Conservation (phyloP, 352 stramenopile genomes). For the Pythium grandisporangium region DNA sequence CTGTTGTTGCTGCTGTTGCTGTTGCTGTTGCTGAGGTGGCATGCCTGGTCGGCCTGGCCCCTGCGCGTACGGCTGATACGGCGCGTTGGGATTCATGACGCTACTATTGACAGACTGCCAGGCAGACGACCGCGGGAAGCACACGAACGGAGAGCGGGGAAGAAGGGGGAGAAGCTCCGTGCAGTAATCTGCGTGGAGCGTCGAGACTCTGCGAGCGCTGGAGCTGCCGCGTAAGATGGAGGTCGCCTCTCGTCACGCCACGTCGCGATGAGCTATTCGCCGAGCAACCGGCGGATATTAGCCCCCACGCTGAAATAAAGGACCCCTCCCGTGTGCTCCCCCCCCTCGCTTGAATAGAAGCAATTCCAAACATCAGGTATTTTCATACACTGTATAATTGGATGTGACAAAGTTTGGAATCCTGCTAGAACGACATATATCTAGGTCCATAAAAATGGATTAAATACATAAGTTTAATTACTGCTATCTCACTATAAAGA, state of each 20-base stretch:
- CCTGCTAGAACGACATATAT: too few relatives aligned
- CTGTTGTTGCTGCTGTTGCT: slow-evolving; percentile 17
- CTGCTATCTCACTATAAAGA: too few relatives aligned
- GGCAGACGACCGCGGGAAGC: background rate
- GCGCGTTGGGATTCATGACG: slow-evolving; percentile 1
- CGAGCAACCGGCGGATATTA: slow-evolving; percentile 1
- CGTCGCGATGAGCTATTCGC: slow-evolving; percentile 4
- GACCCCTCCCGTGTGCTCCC: too few relatives aligned
- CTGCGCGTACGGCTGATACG: slow-evolving; percentile 37
- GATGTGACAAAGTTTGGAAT: too few relatives aligned
- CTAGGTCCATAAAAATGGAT: too few relatives aligned
- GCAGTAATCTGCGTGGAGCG: too few relatives aligned
- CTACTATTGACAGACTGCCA: background rate
- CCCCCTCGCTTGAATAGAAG: too few relatives aligned
- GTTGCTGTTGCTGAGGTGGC: slow-evolving; percentile 6
- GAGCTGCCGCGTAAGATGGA: too few relatives aligned
- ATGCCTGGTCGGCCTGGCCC: slow-evolving; percentile 16
- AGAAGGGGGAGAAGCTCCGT: background rate
- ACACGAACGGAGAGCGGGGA: background rate
- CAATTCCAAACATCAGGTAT: too few relatives aligned
- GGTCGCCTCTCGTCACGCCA: slow-evolving; percentile 9
- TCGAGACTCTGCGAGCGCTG: too few relatives aligned
- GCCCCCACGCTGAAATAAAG: background rate
- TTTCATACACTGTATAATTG: too few relatives aligned
- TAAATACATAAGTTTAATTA: too few relatives aligned